A percentile compares a stretch with the other conserved stretches of the same genome.
Conservation (phyloP, 2,329 filamentous ascomycete genomes). For the Fusarium sp. region DNA sequence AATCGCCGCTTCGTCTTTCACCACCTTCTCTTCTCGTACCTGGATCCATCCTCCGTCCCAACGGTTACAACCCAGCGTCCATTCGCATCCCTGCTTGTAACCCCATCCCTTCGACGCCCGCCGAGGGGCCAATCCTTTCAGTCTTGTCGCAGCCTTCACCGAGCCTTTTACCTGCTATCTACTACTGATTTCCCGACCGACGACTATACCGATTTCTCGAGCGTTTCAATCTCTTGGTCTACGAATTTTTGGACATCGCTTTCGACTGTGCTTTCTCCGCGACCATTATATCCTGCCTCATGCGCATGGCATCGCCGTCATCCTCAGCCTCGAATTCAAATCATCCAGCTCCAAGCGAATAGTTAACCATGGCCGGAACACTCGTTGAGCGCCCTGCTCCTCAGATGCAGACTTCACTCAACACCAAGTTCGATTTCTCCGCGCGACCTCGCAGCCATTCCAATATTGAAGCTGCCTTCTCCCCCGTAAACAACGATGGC, state of each 20-base stretch:
- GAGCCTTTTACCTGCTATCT: slow-evolving; percentile 18
- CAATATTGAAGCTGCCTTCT: slow-evolving; percentile 74
- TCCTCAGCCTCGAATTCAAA: slow-evolving; percentile 9
- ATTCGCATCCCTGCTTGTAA: slow-evolving; percentile 39
- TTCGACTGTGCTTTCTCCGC: slow-evolving; percentile 6
- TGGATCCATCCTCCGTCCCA: slow-evolving; percentile 19
- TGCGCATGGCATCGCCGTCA: slow-evolving; percentile 33
- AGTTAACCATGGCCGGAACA: slow-evolving; percentile 40
- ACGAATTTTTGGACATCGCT: slow-evolving; percentile 4
- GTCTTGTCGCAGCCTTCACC: slow-evolving; percentile 22
- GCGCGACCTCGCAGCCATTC: slow-evolving; percentile 45
- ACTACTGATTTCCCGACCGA: not conserved
- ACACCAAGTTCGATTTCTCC: slow-evolving; percentile 31
- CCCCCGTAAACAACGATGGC: slow-evolving; percentile 92
- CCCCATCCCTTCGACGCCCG: slow-evolving; percentile 30
- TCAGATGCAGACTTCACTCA: slow-evolving; percentile 21
- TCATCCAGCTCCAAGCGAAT: slow-evolving; percentile 16
- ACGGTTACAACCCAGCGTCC: slow-evolving; percentile 28
- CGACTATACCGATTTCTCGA: not conserved
- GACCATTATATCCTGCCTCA: slow-evolving; percentile 21
- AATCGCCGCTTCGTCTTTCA: slow-evolving; percentile 18
- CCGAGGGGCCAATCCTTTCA: slow-evolving; percentile 24
- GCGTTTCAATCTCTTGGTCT: slow-evolving; percentile 2
- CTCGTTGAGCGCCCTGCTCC: slow-evolving; percentile 39
- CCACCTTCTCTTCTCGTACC: slow-evolving; percentile 24